phyloP scores from a whole-genome alignment of 2,329 filamentous ascomycete genomes.

The Paraphoma chrysanthemicola region DNA sequence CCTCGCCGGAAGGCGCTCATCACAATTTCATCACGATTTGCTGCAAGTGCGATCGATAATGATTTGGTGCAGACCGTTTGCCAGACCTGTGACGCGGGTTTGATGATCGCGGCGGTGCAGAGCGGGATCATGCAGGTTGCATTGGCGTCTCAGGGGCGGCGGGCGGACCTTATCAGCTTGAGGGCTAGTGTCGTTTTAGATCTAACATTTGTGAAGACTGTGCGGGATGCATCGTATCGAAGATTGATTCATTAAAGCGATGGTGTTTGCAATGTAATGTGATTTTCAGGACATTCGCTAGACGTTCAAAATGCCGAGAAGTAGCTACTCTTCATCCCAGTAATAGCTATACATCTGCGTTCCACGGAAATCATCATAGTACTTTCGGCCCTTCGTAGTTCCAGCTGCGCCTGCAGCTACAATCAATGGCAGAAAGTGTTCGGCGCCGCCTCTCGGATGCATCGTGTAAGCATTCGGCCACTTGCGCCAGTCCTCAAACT shows the following conservation, averaged over 20 bases:
- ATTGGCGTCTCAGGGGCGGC: background rate
- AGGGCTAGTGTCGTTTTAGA: background rate
- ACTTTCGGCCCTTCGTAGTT: constrained; percentile 51
- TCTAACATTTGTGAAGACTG: background rate
- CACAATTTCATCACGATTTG: no score
- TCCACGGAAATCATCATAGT: constrained; percentile 59
- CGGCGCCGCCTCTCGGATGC: constrained; percentile 62
- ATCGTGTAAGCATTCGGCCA: constrained; percentile 59
- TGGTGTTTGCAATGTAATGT: no score
- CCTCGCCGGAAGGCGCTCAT: no score
- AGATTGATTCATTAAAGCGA: no score
- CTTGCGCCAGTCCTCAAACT: constrained; percentile 56
- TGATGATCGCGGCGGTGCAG: background rate
- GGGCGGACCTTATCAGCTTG: background rate
- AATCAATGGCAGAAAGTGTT: constrained; percentile 67
- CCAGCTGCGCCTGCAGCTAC: constrained; percentile 62
- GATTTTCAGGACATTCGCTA: no score
- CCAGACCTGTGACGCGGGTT: background rate
- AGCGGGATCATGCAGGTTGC: background rate
- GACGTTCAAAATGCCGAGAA: background rate
- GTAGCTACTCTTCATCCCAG: constrained; percentile 50
- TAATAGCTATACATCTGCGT: constrained; percentile 64
- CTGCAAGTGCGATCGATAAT: no score
- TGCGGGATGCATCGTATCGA: no score
- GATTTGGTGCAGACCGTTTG: background rate